phyloP scores from a whole-genome alignment of 768 basidiomycete species.

The Termitomyces sp. region DNA sequence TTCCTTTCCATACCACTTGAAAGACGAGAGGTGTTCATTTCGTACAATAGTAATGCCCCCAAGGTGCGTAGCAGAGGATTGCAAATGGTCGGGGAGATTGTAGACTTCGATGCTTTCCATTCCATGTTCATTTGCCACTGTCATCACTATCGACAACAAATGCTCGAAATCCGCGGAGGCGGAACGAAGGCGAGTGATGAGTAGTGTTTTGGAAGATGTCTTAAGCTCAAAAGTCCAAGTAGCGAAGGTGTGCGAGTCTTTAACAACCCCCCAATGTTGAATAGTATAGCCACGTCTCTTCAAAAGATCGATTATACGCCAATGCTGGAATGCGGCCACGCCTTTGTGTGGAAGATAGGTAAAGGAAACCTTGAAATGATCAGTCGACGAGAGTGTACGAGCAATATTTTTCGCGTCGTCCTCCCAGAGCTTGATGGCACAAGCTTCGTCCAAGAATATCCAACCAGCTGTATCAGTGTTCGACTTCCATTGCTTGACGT shows the following conservation, averaged over 20 bases:
- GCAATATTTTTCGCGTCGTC: constrained; percentile 32
- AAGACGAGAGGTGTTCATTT: constrained; percentile 34
- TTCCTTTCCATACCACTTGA: constrained; percentile 47
- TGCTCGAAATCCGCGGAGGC: constrained; percentile 23
- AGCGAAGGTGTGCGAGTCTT: constrained; percentile 24
- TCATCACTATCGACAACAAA: constrained; percentile 29
- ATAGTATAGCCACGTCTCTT: constrained; percentile 12
- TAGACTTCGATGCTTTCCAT: constrained; percentile 41
- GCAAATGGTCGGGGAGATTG: constrained; percentile 34
- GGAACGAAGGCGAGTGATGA: constrained; percentile 39
- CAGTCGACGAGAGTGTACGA: constrained; percentile 2
- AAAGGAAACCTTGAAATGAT: constrained; percentile 18
- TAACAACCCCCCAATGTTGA: constrained; percentile 26
- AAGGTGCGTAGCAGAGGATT: constrained; percentile 18
- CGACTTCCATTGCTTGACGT: constrained; percentile 15
- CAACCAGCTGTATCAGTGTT: constrained; percentile 13
- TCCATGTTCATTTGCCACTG: constrained; percentile 27
- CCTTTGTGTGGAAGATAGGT: constrained; percentile 40
- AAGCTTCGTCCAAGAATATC: constrained; percentile 32
- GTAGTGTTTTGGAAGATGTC: constrained; percentile 27
- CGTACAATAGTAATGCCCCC: constrained; percentile 29
- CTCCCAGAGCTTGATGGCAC: constrained; percentile 31
- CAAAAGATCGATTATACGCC: constrained; percentile 23
- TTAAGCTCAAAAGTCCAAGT: constrained; percentile 40
- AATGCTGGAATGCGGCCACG: constrained; percentile 41